Conservation (phyloP, 2,329 filamentous ascomycete species). For the Apiospora phragmitis region DNA sequence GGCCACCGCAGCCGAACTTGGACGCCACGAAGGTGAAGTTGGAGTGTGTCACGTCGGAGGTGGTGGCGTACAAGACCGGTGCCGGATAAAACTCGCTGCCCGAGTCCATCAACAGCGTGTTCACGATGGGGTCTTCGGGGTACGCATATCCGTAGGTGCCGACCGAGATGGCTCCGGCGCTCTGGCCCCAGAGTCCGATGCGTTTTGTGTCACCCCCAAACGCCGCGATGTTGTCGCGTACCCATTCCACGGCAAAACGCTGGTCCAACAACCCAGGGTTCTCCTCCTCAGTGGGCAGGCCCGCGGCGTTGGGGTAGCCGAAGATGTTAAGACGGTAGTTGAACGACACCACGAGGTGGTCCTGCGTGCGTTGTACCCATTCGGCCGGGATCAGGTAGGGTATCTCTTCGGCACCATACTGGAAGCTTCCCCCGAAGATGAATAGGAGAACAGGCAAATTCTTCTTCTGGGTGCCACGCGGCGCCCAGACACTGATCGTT, state of each 20-base stretch:
- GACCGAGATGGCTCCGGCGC: slow-evolving; percentile 42
- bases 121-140: slow-evolving; percentile 45
- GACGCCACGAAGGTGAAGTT: slow-evolving; percentile 38
- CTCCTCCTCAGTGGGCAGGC: slow-evolving; percentile 27
- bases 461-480: slow-evolving; percentile 4
- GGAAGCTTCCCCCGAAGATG: slow-evolving; percentile 38
- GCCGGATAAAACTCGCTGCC: slow-evolving; percentile 33
- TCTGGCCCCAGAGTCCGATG: slow-evolving; percentile 49
- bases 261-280: slow-evolving; percentile 53
- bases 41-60: slow-evolving; percentile 24
- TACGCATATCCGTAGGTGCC: slow-evolving; percentile 46
- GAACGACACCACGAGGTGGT: slow-evolving; percentile 37
- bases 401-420: slow-evolving; percentile 35
- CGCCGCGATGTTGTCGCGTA: slow-evolving; percentile 44
- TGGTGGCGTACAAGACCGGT: slow-evolving; percentile 21
- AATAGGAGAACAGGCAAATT: slow-evolving; percentile 6
- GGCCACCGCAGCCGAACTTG: slow-evolving; percentile 33
- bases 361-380: slow-evolving; percentile 28
- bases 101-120: slow-evolving; percentile 41
- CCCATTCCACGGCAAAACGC: slow-evolving; percentile 50
- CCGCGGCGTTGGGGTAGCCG: slow-evolving; percentile 33
- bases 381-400: slow-evolving; percentile 39
- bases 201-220: slow-evolving; percentile 47
- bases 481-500: slow-evolving; percentile 2
- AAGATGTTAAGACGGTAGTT: slow-evolving; percentile 41